Base-by-base conservation (phyloP, 345 rosid species). In the Chamaenerion angustifolium region DNA sequence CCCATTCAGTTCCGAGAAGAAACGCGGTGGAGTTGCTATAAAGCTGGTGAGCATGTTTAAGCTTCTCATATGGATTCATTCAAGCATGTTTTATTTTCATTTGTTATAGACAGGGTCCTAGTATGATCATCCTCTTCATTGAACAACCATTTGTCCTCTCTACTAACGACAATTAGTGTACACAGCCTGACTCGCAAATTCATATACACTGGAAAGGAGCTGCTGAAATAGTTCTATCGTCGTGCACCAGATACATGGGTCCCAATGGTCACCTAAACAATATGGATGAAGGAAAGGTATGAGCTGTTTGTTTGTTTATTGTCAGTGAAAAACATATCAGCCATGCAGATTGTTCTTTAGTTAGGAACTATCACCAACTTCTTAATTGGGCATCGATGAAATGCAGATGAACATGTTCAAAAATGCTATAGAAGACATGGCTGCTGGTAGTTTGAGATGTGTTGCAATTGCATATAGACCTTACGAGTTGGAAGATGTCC, bases 171-270 rank as follows among this genome's bases (percentile, higher is more conserved):
- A 42, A 31, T n/a, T 23, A 16, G 45, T 44, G 21, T 27, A 47
- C 48, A 27, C 75, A 88, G 99, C 44, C 73, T 15, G 79, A 81
- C 67, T 76, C 79, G 16, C 58, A 72, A 62, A 84, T 92, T 60
- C 83, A 46, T 55, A 70, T 92, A 75, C 82, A 92, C 64, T 92
- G 96, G 98, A 92, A 92, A 75, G 98, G 98, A 11, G 98, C 95
- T 44, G 98, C 98, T 12, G 98, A 92, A 79, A 82, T 92, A 65
- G 82, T 87, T 59, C 69, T 92, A 65, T 71, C 77, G 43, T 85
- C 86, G 27, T 92, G 98, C 62, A 63, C 88, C 12, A 52, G 55
- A 45, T 92, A 74, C 73, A 66, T 82, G 61, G 84, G 82, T 60
- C 51, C 70, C 56, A 70, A 68, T 60, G 88, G 71, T 56, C 46